Evolutionary conservation across 805 yeast species (phyloP).

Genomic region (Saccharomyces mikatae): DNA sequence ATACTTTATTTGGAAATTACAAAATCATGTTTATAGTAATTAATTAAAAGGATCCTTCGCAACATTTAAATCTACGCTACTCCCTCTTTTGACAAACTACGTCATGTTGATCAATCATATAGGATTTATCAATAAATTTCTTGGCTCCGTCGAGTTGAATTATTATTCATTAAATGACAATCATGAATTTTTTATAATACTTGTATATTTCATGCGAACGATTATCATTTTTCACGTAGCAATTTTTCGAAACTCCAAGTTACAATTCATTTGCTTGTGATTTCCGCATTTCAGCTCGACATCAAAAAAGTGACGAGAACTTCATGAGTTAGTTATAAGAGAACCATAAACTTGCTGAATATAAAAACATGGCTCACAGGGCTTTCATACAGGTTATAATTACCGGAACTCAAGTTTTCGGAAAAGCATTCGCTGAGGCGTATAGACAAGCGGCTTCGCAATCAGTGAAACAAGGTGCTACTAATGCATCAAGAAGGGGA

Average conservation of each 20-base stretch:
- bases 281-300: neutral
- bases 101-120: too few species aligned
- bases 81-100: neutral
- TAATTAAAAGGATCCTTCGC: neutral
- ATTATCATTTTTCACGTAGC: neutral
- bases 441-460: conserved; percentile 94
- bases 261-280: neutral
- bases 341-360: neutral
- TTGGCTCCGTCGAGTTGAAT: neutral
- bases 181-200: too few species aligned
- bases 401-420: conserved; percentile 93
- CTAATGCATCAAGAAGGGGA: conserved; percentile 31
- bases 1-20: neutral
- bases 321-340: neutral
- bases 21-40: neutral
- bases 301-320: neutral
- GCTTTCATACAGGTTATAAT: conserved; percentile 79
- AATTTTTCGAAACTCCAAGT: neutral
- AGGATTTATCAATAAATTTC: neutral
- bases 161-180: too few species aligned
- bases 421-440: conserved; percentile 93
- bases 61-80: neutral
- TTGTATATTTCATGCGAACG: too few species aligned
- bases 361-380: conserved; percentile 66
- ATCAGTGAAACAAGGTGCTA: conserved; percentile 63